Conservation (phyloP, 768 basidiomycete genomes). For the Podaxis rugospora region DNA sequence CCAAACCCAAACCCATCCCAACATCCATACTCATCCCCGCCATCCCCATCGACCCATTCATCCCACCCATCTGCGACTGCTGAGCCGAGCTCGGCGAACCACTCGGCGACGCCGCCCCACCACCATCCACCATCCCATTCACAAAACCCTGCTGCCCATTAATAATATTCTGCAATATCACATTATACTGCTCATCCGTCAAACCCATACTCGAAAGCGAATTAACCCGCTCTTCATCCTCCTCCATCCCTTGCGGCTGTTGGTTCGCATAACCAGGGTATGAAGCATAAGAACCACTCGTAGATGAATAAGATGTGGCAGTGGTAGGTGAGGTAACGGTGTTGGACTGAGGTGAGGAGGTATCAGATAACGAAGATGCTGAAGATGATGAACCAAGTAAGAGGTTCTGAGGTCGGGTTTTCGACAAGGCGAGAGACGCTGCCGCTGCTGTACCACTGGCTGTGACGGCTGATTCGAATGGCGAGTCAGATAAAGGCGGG, state of each 20-base stretch:
- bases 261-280: neutral
- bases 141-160: constrained; percentile 61
- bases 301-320: constrained; percentile 14
- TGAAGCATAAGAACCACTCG: constrained; percentile 2
- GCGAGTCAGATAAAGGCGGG: constrained; percentile 51
- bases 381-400: constrained; percentile 12
- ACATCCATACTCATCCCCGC: neutral
- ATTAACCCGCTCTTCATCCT: constrained; percentile 59
- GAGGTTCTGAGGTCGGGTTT: constrained; percentile 10
- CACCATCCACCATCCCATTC: constrained; percentile 28
- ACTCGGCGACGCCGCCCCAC: neutral
- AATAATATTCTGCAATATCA: constrained; percentile 72
- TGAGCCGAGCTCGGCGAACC: neutral
- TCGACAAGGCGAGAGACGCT: neutral
- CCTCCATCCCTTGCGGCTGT: constrained; percentile 28
- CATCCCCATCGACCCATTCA: neutral
- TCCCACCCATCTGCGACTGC: neutral
- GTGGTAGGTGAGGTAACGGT: neutral
- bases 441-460: constrained; percentile 8
- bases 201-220: constrained; percentile 86
- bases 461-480: constrained; percentile 53
- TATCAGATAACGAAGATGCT: neutral
- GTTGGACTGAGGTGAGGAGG: neutral
- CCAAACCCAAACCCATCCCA: neutral
- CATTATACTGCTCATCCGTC: constrained; percentile 81